Conservation (phyloP, 257 asterid species). For the Catharanthus roseus region DNA sequence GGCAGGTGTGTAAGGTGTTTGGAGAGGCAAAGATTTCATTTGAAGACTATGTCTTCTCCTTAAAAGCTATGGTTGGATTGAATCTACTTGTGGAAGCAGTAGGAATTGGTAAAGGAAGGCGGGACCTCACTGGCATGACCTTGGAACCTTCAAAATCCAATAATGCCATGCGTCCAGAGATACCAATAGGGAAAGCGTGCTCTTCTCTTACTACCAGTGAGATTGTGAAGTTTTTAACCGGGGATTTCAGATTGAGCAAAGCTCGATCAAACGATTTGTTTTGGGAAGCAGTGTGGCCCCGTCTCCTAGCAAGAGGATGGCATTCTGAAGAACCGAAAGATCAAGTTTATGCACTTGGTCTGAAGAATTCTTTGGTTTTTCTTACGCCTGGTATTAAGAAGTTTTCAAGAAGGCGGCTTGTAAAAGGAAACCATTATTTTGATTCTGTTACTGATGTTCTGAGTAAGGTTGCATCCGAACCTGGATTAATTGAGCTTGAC, state of each 20-base stretch:
- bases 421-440: constrained; percentile 61
- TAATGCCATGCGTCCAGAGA: constrained; percentile 46
- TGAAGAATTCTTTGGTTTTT: constrained; percentile 50
- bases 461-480: constrained; percentile 58
- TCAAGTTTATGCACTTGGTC: constrained; percentile 29
- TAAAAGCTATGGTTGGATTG: constrained; percentile 56
- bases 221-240: constrained; percentile 55
- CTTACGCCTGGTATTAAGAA: constrained; percentile 57
- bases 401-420: constrained; percentile 53
- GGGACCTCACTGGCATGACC: constrained; percentile 51
- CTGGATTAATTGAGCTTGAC: constrained; percentile 48
- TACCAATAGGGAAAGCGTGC: constrained; percentile 73
- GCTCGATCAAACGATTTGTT: constrained; percentile 69
- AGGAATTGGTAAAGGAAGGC: constrained; percentile 55
- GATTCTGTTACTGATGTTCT: constrained; percentile 65
- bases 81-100: constrained; percentile 55
- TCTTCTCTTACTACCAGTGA: constrained; percentile 53
- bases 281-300: constrained; percentile 98
- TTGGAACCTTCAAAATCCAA: constrained; percentile 45
- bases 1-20: constrained; percentile 47
- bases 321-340: constrained; percentile 61
- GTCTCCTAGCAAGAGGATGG: constrained; percentile 84
- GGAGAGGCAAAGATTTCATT: constrained; percentile 44
- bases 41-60: constrained; percentile 47
- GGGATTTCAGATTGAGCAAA: constrained; percentile 74